Conservation (phyloP, 2,329 filamentous ascomycete species). For the Penicillium sp. region DNA sequence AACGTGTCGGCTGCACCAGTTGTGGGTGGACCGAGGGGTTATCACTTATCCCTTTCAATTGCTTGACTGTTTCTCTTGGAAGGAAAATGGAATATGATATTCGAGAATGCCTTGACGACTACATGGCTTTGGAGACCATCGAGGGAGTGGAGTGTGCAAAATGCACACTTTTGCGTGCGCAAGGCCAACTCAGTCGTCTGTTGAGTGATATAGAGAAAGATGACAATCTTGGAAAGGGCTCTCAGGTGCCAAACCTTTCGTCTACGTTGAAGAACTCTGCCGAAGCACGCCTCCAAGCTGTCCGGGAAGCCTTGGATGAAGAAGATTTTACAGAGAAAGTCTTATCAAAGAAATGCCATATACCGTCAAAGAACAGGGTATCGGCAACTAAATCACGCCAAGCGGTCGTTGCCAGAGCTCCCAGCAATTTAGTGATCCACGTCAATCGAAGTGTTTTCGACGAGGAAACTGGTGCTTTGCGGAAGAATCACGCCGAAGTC, state of each 20-base stretch:
- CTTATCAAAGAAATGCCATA: conserved; percentile 61
- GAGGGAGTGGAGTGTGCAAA: conserved; percentile 87
- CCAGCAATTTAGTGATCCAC: conserved; percentile 76
- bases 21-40: conserved; percentile 87
- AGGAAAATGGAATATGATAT: conserved; percentile 64
- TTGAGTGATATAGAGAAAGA: conserved; percentile 40
- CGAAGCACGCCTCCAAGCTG: conserved; percentile 56
- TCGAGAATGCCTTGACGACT: conserved; percentile 75
- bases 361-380: conserved; percentile 63
- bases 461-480: conserved; percentile 70
- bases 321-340: conserved; percentile 74
- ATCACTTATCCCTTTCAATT: conserved; percentile 90
- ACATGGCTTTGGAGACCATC: conserved; percentile 79
- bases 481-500: conserved; percentile 79
- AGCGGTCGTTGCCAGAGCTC: conserved; percentile 76
- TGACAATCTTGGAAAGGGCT: conserved; percentile 18
- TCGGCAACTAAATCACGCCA: conserved; percentile 85
- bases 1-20: conserved; percentile 78
- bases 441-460: conserved; percentile 91
- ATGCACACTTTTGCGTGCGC: conserved; percentile 69
- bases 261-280: conserved; percentile 41
- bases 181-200: conserved; percentile 50
- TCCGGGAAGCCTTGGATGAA: conserved; percentile 69
- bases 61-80: conserved; percentile 79
- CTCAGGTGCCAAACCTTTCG: conserved; percentile 25